Percentiles rank a stretch among this genome's conserved stretches.
These are phyloP conservation scores for Neofusicoccum laricinum DNA, from an alignment of 2,329 filamentous ascomycete species.

Conservation along the genomic window DNA sequence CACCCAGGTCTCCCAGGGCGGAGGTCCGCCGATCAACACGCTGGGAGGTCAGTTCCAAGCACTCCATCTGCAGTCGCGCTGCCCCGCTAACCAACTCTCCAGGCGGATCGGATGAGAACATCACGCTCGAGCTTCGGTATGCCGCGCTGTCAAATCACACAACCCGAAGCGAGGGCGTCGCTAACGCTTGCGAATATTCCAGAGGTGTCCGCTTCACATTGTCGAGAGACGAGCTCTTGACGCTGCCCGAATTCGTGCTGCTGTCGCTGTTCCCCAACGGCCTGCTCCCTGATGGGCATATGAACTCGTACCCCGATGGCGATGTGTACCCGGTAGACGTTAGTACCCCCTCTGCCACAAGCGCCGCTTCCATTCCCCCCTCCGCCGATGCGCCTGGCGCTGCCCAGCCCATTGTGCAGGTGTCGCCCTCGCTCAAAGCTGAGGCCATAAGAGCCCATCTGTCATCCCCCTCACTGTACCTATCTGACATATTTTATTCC, in stretches of 20 bases:
- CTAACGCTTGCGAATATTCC: slow-evolving; percentile 23
- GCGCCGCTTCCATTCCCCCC: slow-evolving; percentile 23
- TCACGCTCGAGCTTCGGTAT: slow-evolving; percentile 90
- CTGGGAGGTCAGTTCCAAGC: slow-evolving; percentile 64
- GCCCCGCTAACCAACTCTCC: slow-evolving; percentile 10
- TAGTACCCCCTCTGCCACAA: slow-evolving; percentile 43
- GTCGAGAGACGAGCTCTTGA: slow-evolving; percentile 90
- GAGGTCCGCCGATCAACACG: slow-evolving; percentile 78
- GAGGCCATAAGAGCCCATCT: slow-evolving; percentile 35
- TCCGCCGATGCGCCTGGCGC: slow-evolving; percentile 18
- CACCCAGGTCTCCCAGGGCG: slow-evolving; percentile 95
- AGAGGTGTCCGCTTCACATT: slow-evolving; percentile 93
- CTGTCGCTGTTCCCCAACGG: slow-evolving; percentile 98
- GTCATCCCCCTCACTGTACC: slow-evolving; percentile 47
- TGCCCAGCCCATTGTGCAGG: slow-evolving; percentile 28
- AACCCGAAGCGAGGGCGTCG: neutral
- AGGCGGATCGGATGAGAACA: slow-evolving; percentile 87
- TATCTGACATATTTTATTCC: slow-evolving; percentile 55
- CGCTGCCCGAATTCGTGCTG: slow-evolving; percentile 93
- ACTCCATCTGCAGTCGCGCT: neutral
- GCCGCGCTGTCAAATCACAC: slow-evolving; percentile 23
- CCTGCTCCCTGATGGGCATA: slow-evolving; percentile 93
- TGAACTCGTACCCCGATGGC: slow-evolving; percentile 87
- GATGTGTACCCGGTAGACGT: slow-evolving; percentile 98
- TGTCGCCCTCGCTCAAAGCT: slow-evolving; percentile 31